Evolutionary conservation across 345 rosid species (phyloP), one percentile per base, ranked within the genome.

Genomic region (Eucalyptus virginea): DNA sequence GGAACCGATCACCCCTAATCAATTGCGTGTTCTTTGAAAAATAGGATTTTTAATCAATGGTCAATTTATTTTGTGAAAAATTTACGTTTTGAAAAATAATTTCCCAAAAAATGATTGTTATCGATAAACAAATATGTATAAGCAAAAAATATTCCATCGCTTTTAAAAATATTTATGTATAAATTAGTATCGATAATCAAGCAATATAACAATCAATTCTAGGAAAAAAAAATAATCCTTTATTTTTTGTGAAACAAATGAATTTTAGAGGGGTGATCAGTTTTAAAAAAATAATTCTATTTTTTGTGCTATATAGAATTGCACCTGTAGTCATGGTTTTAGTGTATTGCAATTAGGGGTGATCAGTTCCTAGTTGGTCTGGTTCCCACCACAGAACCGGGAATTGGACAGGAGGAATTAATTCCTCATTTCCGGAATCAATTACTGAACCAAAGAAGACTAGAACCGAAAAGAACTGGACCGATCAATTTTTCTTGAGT

Each of bases 401-500:
- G 56, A 51, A 51, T 51, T 9, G 9, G 23, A 51, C 2, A 18
- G 4, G 23, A 51, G 9, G 56, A 51, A 51, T 51, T 18, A 23
- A 51, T 51, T 51, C 56, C 4, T 18, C 23, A 18, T 51, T 51
- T 51, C 4, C 8, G 0, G 2, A 51, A 51, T 18, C 2, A 2
- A 51, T 23, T 8, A 51, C 4, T 18, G 0, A 51, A 18, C 56
- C 56, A 51, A 51, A 51, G 56, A 51, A 51, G 56, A 51, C 4
- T 3, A 1, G 23, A 51, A 51, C 4, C 9, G 4, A 51, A 51
- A 19, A 51, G 23, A 51, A 51, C 23, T 1, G 9, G 4, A 51
- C 4, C 2, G 0, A 51, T 51, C 56, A 18, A 51, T 51, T 19
- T 8, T 51, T 51, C 56, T 4, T 1, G 0, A 4, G 56, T 2